These are phyloP conservation scores for Cydonia oblonga DNA, from an alignment of 331 rosid species.

Conservation along the genomic window DNA sequence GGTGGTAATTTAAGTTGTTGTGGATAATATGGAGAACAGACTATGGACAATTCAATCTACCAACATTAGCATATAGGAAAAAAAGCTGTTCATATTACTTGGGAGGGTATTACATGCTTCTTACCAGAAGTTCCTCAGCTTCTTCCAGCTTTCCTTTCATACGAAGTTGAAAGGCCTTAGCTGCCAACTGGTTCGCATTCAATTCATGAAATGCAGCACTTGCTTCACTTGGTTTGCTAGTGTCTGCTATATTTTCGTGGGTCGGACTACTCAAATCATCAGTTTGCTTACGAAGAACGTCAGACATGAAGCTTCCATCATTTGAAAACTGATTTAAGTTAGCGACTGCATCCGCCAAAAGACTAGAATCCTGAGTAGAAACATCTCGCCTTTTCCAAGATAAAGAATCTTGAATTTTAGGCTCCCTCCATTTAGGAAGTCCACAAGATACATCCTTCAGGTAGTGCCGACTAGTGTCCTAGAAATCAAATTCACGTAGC, in stretches of 20 bases:
- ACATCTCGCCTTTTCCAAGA: slow-evolving; percentile 55
- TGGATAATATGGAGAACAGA: background rate
- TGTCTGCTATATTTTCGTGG: slow-evolving; percentile 24
- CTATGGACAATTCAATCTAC: background rate
- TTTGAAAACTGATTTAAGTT: slow-evolving; percentile 57
- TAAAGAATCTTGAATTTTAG: slow-evolving; percentile 62
- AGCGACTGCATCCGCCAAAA: slow-evolving; percentile 60
- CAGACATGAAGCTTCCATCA: slow-evolving; percentile 61
- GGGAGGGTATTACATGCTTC: background rate
- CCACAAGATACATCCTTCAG: slow-evolving; percentile 43
- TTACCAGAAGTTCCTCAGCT: slow-evolving; percentile 71
- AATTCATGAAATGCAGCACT: slow-evolving; percentile 24
- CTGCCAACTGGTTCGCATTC: slow-evolving; percentile 90
- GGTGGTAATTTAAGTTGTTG: background rate
- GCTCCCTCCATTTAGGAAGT: slow-evolving; percentile 57
- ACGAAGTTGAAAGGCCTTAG: slow-evolving; percentile 92
- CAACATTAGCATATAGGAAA: background rate
- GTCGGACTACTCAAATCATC: slow-evolving; percentile 25
- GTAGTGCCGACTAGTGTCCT: slow-evolving; percentile 36
- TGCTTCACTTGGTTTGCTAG: background rate
- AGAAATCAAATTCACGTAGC: slow-evolving; percentile 8
- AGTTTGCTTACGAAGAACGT: slow-evolving; percentile 24
- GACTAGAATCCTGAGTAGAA: slow-evolving; percentile 38
- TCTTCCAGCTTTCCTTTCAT: slow-evolving; percentile 83
- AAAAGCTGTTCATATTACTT: background rate